Evolutionary conservation across 768 basidiomycete species (phyloP).

Genomic region (Termitomyces sp.): DNA sequence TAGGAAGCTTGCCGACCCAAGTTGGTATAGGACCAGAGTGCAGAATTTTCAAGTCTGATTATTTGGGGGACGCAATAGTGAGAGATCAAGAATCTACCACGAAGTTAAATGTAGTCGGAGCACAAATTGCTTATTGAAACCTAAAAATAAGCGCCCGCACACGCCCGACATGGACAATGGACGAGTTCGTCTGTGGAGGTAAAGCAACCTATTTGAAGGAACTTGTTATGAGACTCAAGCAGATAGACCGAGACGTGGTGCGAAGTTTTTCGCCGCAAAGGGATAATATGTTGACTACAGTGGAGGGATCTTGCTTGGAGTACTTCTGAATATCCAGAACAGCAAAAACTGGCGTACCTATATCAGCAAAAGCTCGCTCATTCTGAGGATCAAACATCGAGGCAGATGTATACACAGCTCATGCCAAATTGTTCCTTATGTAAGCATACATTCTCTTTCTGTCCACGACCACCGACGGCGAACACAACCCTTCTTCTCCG

Average conservation of each 20-base stretch:
- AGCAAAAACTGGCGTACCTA: neutral
- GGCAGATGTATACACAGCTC: no score
- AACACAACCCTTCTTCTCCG: constrained; percentile 8
- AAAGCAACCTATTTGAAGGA: no score
- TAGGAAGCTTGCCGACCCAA: neutral
- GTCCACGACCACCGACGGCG: constrained; percentile 7
- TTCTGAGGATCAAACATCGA: neutral
- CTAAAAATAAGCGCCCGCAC: neutral
- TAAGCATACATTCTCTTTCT: constrained; percentile 13
- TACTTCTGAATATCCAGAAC: neutral
- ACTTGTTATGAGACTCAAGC: neutral
- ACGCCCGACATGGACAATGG: neutral
- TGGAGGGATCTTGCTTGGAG: neutral
- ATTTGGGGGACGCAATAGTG: neutral
- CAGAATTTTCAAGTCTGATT: no score
- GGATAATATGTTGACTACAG: neutral
- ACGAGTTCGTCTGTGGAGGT: neutral
- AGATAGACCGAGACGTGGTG: neutral
- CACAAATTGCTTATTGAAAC: neutral
- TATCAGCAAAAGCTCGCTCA: neutral
- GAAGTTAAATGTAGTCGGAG: neutral
- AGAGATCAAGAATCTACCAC: neutral
- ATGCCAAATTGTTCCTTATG: constrained; percentile 9
- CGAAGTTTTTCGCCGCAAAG: neutral
- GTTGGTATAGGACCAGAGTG: neutral